Evolutionary conservation across 768 basidiomycete genomes (phyloP), one percentile per base, ranked within the genome.

Genomic region (Gymnopilus dilepis): DNA sequence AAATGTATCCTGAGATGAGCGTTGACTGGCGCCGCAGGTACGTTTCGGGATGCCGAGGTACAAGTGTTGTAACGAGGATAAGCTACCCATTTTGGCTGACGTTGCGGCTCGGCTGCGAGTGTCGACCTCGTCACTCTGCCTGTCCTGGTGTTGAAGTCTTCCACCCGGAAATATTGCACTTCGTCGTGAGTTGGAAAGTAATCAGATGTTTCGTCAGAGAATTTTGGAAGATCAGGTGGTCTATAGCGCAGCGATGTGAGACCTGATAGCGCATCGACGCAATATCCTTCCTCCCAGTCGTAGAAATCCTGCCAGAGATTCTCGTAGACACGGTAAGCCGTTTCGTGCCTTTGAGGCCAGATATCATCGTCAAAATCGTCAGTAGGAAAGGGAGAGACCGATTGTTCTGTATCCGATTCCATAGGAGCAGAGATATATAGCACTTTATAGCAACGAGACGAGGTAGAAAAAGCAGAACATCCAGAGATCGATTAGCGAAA

Each of bases 291-390:
- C 59, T 84, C 82, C 79, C 80, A 82, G n/a, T 57, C 56, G 50
- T 84, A 84, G 65, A 83, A 85, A 7, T 78, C 76, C 3, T 66
- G 42, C 83, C 84, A 85, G 28, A 79, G 71, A 1, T 65, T 61
- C 33, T 68, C 65, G 64, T 80, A 83, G 30, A 77, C 67, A 4
- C 55, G 43, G 3, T 67, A 64, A 3, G 73, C 80, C 42, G 69
- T 59, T 0, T 67, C 55, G 17, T 66, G 66, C 33, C 70, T 68
- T 19, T 68, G 52, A 19, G 64, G 59, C 43, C 52, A 38, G 22
- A 57, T 22, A 11, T 60, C 58, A 15, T 60, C 59, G 9, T 57
- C 47, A 17, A 45, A 30, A 11, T 59, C 48, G n/a, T 47, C 45
- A 31, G 31, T 15, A 19, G 13, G 12, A 17, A n/a, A 38, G 19